Base-by-base conservation (phyloP, 1,139 yeast genomes). In the Sugiyamaella castrensis region DNA sequence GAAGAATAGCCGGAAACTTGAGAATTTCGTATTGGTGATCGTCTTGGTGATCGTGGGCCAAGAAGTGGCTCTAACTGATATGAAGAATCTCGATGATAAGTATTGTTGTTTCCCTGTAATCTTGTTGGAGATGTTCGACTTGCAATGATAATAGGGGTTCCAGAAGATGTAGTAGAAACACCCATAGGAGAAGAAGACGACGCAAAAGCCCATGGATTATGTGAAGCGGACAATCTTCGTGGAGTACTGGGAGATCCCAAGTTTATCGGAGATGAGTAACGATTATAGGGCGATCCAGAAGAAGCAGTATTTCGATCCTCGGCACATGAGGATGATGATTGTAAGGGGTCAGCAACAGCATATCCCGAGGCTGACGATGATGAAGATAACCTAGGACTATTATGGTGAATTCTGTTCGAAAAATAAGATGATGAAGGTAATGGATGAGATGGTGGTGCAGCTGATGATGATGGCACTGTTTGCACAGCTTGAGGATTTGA, bases 161-260 rank as follows among this genome's bases (percentile, higher is more conserved):
- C 45, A 13, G 37, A 40, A 2, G 30, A 38, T 12, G 40, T 35
- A 4, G 46, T 43, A 31, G 34, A 13, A 4, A 13, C 6, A 2
- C 46, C 46, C 37, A 48, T 28, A 15, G 51, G 53, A n/a, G 53
- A 45, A 16, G 44, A 12, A 19, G 24, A 19, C 24, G 24, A 19
- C 5, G 24, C 24, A 19, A 4, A 19, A 10, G 46, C 48, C 53
- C 52, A 48, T 8, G 53, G 46, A 32, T 44, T 48, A 28, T 48
- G 49, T 9, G 52, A 38, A 5, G 35, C 47, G 9, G 48, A 33
- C 41, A 34, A 28, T n/a, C 39, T 16, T 44, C 49, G 45, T 10
- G 53, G 52, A 12, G 53, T 44, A 5, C 52, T 37, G 1, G 53
- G 53, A 35, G 48, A 37, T 2, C 49, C 52, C 12, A 49, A 38